phyloP scores from a whole-genome alignment of 805 yeast species.

The Wickerhamiella kazuoi region DNA sequence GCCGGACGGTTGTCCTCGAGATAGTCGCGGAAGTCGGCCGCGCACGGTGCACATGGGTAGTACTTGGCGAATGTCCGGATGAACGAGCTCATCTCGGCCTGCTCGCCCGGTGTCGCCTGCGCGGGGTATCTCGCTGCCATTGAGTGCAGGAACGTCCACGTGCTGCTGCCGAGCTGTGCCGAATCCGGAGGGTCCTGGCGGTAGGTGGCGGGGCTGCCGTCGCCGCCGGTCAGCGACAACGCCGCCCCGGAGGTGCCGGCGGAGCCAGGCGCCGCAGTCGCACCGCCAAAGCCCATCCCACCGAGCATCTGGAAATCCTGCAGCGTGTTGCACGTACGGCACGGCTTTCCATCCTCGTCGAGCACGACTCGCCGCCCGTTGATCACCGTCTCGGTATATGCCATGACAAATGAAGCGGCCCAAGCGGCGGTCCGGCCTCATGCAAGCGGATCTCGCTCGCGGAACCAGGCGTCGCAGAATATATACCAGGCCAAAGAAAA shows the following conservation, averaged over 20 bases:
- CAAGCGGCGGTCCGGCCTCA: too few species aligned
- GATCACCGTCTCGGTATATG: constrained; percentile 6
- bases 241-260: constrained; percentile 11
- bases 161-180: constrained; percentile 55
- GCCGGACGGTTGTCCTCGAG: constrained; percentile 29
- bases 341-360: constrained; percentile 87
- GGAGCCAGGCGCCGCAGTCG: constrained; percentile 13
- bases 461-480: too few species aligned
- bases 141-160: constrained; percentile 86
- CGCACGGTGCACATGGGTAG: constrained; percentile 92
- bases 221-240: constrained; percentile 4
- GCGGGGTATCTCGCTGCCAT: constrained; percentile 81
- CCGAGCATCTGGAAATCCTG: constrained; percentile 39
- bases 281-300: constrained; percentile 1
- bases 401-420: constrained; percentile 1
- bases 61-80: constrained; percentile 52
- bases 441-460: too few species aligned
- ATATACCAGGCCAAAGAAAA: too few species aligned
- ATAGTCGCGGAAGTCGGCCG: constrained; percentile 59
- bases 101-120: constrained; percentile 40
- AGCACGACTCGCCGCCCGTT: constrained; percentile 51
- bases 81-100: constrained; percentile 55
- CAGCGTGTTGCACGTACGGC: constrained; percentile 76
- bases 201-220: constrained; percentile 16
- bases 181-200: constrained; percentile 77